Base-by-base conservation (phyloP, 768 basidiomycete species). In the Pluteus cervinus region DNA sequence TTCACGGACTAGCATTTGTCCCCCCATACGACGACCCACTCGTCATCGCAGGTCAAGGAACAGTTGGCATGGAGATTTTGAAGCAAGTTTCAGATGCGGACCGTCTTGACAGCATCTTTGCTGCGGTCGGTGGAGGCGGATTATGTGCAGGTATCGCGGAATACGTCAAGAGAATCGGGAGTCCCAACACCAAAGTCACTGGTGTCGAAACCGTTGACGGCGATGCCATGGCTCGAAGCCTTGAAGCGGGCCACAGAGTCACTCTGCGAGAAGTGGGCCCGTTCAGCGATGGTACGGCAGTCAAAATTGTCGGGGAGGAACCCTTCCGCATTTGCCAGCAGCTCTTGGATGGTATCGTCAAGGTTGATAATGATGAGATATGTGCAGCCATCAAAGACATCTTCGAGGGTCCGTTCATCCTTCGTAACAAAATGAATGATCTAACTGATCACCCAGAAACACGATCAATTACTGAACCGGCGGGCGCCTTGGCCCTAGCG, bases 361-460 rank as follows among this genome's bases (percentile, higher is more conserved):
- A 83, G 52, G 88, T 85, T 21, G 78, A 87, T 54, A 98, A 96
- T 45, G 96, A 99, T 54, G 94, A 94, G 57, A 80, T 99, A 30
- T 99, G 96, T 55, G 96, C 96, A 5, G 92, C 92, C 4, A 97
- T 98, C 65, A 98, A 98, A 63, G 96, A 99, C 52, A 85, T 98
- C 21, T 99, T 98, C 52, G 92, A 98, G 67, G 94, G 94, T 89
- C 44, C 41, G 66, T 44, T 5, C 18, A 20, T 33, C 24, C 5
- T 15, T 40, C 34, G 5, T 33, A n/a, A 36, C 18, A 14, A 17
- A 24, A 36, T 28, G 21, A 25, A 35, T 28, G 26, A 12, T 22
- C 24, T 37, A 31, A 20, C 40, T 28, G 37, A 31, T 8, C 37
- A n/a, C 15, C 12, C 42, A 93, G 96, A 98, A 56, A 97, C 94